A percentile compares a stretch with the other conserved stretches of the same genome.
Conservation (phyloP, 345 rosid species). For the Excoecaria cochinchinensis region DNA sequence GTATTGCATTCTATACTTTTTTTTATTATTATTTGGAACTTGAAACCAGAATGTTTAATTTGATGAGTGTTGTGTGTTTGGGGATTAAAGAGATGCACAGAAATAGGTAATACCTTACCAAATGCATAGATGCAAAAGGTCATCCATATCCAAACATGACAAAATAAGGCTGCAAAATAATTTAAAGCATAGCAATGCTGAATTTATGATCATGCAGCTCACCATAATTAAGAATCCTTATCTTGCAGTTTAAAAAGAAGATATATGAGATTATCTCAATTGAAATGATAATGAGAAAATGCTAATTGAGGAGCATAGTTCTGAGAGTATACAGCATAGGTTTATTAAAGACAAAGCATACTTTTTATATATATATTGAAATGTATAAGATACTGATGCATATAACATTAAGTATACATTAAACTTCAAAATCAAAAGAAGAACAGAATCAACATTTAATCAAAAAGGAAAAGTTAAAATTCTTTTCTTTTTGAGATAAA, state of each 20-base stretch:
- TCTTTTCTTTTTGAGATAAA: too few species aligned
- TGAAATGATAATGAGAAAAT: neutral
- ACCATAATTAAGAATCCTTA: neutral
- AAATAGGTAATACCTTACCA: conserved; percentile 42
- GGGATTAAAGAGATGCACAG: neutral
- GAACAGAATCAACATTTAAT: too few species aligned
- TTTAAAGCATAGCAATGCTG: neutral
- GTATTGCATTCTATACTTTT: too few species aligned
- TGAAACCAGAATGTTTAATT: too few species aligned
- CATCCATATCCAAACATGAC: conserved; percentile 73
- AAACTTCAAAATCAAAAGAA: too few species aligned
- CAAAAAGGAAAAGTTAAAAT: too few species aligned
- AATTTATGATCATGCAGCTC: neutral
- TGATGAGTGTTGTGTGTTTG: too few species aligned
- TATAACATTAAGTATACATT: conserved; percentile 61
- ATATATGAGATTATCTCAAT: neutral
- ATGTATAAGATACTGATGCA: neutral
- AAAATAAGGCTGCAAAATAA: conserved; percentile 47
- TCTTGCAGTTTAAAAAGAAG: neutral
- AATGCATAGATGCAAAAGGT: conserved; percentile 54
- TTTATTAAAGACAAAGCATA: neutral
- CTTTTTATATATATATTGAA: neutral
- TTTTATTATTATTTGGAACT: too few species aligned
- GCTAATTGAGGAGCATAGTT: neutral
- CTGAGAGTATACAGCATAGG: neutral